Conservation (phyloP, 2,329 filamentous ascomycete species). For the Cordyceps farinosa region DNA sequence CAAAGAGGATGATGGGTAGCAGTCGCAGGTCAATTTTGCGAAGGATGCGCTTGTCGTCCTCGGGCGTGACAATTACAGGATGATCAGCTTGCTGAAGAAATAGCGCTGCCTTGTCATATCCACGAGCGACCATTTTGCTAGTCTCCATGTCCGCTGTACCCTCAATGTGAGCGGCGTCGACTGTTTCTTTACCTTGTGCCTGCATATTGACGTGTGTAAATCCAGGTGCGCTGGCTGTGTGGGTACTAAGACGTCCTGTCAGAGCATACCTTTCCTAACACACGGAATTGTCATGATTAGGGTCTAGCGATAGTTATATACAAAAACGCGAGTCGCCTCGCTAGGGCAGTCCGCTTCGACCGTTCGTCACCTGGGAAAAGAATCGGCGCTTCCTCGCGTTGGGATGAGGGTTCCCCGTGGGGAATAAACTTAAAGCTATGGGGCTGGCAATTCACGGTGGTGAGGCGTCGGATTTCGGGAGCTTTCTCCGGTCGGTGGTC, state of each 20-base stretch:
- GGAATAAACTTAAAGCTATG: neutral
- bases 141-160: slow-evolving; percentile 1
- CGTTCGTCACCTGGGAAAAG: neutral
- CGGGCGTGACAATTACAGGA: slow-evolving; percentile 45
- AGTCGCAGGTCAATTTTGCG: slow-evolving; percentile 47
- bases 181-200: neutral
- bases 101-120: slow-evolving; percentile 45
- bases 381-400: neutral
- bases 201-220: neutral
- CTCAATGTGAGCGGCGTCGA: slow-evolving; percentile 1
- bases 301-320: neutral
- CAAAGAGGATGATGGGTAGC: slow-evolving; percentile 48
- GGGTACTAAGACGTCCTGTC: neutral
- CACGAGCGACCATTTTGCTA: slow-evolving; percentile 5
- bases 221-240: too few relatives aligned
- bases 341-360: neutral
- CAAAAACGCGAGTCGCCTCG: neutral
- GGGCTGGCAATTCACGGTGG: slow-evolving; percentile 8
- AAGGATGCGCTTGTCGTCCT: slow-evolving; percentile 48
- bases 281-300: neutral
- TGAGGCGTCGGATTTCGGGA: slow-evolving; percentile 9
- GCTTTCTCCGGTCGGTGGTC: slow-evolving; percentile 8
- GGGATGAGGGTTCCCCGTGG: slow-evolving; percentile 2
- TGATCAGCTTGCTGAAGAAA: slow-evolving; percentile 44
- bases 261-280: too few relatives aligned